phyloP scores from a whole-genome alignment of 805 yeast genomes.

The Lachancea lanzarotensis region DNA sequence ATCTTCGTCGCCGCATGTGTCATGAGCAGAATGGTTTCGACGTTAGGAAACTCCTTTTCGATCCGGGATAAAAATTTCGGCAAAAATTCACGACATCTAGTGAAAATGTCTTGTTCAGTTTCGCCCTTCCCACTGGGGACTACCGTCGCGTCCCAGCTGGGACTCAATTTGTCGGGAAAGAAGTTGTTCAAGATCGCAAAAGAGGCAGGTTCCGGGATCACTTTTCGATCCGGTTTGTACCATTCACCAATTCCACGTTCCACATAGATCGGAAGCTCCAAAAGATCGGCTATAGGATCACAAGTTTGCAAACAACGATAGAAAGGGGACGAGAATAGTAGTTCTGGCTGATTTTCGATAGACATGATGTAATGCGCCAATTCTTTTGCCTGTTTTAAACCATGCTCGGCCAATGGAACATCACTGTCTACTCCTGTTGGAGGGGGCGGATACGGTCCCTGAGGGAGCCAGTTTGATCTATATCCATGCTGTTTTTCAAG shows the following conservation, averaged over 20 bases:
- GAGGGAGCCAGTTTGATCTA: constrained; percentile 74
- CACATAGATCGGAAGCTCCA: constrained; percentile 53
- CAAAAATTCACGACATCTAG: constrained; percentile 54
- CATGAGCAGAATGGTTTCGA: constrained; percentile 60
- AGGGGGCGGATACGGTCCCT: constrained; percentile 63
- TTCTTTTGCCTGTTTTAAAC: constrained; percentile 80
- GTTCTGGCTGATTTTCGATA: constrained; percentile 53
- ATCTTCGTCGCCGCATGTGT: constrained; percentile 94
- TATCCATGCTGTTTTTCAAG: constrained; percentile 73
- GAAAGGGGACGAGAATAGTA: constrained; percentile 76
- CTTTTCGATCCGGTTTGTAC: constrained; percentile 65
- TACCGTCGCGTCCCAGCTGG: constrained; percentile 47
- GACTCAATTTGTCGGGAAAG: constrained; percentile 44
- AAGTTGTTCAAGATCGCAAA: constrained; percentile 41
- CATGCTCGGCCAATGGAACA: constrained; percentile 82
- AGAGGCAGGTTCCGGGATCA: constrained; percentile 65
- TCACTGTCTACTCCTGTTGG: constrained; percentile 92
- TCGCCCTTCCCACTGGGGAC: constrained; percentile 70
- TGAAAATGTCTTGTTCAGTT: constrained; percentile 59
- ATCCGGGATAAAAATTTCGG: constrained; percentile 49
- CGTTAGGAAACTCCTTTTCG: constrained; percentile 50
- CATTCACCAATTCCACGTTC: constrained; percentile 92
- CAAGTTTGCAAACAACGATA: constrained; percentile 85
- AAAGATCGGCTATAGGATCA: constrained; percentile 54
- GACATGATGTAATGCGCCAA: constrained; percentile 55